phyloP scores from a whole-genome alignment of 495 filamentous ascomycete species.

The Xylaria castorea region DNA sequence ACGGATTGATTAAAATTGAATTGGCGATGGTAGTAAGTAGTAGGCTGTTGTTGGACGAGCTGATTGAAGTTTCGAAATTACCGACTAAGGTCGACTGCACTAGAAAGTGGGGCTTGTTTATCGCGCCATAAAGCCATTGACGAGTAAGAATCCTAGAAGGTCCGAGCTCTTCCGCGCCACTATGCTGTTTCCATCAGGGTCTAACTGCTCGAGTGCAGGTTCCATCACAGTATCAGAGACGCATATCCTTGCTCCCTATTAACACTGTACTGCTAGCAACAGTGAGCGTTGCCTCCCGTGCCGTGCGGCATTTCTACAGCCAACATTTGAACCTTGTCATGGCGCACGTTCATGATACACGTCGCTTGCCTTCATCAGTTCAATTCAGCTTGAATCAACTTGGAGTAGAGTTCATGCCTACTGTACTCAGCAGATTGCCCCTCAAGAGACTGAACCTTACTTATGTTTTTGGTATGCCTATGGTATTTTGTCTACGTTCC shows the following conservation, averaged over 20 bases:
- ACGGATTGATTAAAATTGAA: neutral
- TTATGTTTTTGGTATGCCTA: neutral
- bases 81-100: conserved; percentile 2
- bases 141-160: conserved; percentile 24
- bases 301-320: conserved; percentile 23
- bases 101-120: neutral
- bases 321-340: conserved; percentile 6
- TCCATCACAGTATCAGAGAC: too few species aligned
- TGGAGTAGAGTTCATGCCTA: neutral
- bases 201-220: neutral
- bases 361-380: neutral
- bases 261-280: conserved; percentile 11
- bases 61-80: neutral
- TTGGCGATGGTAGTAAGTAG: neutral
- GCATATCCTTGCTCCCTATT: neutral
- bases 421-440: neutral
- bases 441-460: neutral
- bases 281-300: neutral
- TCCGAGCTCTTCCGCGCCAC: conserved; percentile 17
- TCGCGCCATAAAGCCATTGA: conserved; percentile 21
- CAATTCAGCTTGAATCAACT: neutral
- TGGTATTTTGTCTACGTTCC: neutral
- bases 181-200: neutral
- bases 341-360: neutral
- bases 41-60: neutral